Evolutionary conservation across 192 early-diverging fungal genomes (phyloP).

Genomic region (Podila epicladia): DNA sequence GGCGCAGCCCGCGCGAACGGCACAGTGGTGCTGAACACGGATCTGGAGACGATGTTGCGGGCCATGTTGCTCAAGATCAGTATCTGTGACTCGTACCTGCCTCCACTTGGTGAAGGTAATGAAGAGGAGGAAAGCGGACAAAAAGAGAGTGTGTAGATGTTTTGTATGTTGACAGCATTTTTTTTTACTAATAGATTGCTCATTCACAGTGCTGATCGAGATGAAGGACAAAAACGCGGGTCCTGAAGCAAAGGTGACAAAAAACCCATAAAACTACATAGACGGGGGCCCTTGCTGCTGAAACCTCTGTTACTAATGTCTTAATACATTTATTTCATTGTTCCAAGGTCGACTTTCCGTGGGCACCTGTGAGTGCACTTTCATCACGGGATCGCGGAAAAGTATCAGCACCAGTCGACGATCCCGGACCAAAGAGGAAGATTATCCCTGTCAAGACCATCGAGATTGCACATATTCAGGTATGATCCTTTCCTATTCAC

Average conservation of each 20-base stretch:
- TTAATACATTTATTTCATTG: not conserved
- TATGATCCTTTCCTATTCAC: not conserved
- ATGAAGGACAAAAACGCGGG: conserved; percentile 12
- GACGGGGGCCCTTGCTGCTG: not conserved
- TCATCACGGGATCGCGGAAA: conserved; percentile 8
- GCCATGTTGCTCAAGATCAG: conserved; percentile 33
- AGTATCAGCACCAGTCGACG: conserved; percentile 1
- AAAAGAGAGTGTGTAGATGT: no score
- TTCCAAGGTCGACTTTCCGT: conserved; percentile 30
- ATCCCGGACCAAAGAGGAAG: conserved; percentile 4
- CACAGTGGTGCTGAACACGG: conserved; percentile 13
- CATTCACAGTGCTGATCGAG: conserved; percentile 38
- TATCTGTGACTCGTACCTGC: conserved; percentile 14
- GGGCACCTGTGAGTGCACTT: conserved; percentile 25
- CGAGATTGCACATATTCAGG: conserved; percentile 33
- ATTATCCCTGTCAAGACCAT: conserved; percentile 49
- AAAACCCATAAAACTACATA: not conserved
- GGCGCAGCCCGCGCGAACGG: not conserved
- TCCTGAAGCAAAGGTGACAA: conserved; percentile 32
- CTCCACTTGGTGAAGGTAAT: conserved; percentile 11
- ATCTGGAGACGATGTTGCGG: conserved; percentile 24
- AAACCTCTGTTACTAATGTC: not conserved
- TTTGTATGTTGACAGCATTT: not conserved
- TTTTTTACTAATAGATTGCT: conserved; percentile 7
- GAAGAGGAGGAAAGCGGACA: not conserved